Evolutionary conservation across 805 yeast genomes (phyloP), one percentile per base, ranked within the genome.

Genomic region (Cephaloascus fragrans): DNA sequence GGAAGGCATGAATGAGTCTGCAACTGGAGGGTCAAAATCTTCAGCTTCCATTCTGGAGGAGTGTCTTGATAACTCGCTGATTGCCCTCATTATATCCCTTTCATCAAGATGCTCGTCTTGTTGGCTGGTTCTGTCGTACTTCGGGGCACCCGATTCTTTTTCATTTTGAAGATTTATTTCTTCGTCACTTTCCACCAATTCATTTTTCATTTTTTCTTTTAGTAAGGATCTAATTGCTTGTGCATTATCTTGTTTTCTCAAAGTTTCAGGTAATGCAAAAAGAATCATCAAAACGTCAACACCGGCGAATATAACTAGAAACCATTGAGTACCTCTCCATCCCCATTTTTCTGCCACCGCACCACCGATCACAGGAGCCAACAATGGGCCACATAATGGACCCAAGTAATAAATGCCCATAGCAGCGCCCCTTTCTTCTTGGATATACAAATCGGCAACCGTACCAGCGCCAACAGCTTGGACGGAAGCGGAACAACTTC

Each of bases 401-500:
- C 96, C 96, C 36, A 87, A 57, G 52, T 86, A 87, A 49, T 74
- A 86, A 36, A 76, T 64, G 0, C 96, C 94, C 77, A 86, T 73
- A 3, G 89, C 89, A 4, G 69, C 56, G 2, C 95, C 95, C 50
- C 95, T 68, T 47, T 80, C 74, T 26, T 76, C 73, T 5, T 80
- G 78, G 3, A 70, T 61, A 52, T 64, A 87, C 28, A 87, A 53
- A 51, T 87, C 96, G 17, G 84, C 72, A 16, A 86, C 79, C 1
- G 95, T 83, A 2, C 95, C 96, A 0, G 95, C 95, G 3, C 95
- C 95, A 20, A 86, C 86, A 16, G 89, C 75, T 54, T 87, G 95
- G 0, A 87, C 95, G 33, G 87, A 75, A 1, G 93, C 93, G 1
- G 89, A 81, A 43, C 81, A 74, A 0, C 87, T 95, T 39, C 95